Percentiles rank a stretch among this genome's conserved stretches.
phyloP scores from a whole-genome alignment of 352 stramenopile genomes.

The Pythium aristosporum region DNA sequence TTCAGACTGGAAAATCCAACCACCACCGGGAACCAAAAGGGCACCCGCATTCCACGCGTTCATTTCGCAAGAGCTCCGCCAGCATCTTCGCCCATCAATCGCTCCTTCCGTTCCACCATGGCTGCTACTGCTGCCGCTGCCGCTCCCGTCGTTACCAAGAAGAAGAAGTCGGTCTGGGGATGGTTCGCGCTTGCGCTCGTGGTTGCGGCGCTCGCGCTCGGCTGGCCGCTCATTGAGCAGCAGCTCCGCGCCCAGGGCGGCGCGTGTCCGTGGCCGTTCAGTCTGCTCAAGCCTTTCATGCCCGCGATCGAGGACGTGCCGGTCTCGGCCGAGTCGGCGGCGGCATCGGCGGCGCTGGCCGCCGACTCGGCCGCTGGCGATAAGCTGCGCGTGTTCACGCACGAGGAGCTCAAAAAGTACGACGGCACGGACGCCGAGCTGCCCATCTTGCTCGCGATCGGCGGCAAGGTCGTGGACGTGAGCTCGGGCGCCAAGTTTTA shows the following conservation, averaged over 20 bases:
- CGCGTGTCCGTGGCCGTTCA: conserved; percentile 70
- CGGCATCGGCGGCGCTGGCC: conserved; percentile 23
- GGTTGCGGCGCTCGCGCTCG: conserved; percentile 53
- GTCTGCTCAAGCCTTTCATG: conserved; percentile 32
- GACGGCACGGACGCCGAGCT: conserved; percentile 62
- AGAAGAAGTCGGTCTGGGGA: conserved; percentile 30
- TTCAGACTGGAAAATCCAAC: neutral
- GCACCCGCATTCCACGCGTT: conserved; percentile 2
- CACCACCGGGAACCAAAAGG: neutral
- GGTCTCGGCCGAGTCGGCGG: conserved; percentile 24
- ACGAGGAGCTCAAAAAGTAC: conserved; percentile 67
- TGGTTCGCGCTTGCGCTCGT: conserved; percentile 52
- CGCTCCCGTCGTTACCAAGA: no score
- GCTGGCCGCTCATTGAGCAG: conserved; percentile 76
- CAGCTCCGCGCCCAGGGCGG: conserved; percentile 48
- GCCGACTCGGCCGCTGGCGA: conserved; percentile 22
- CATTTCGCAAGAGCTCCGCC: conserved; percentile 4
- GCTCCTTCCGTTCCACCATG: neutral
- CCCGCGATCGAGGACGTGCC: conserved; percentile 18
- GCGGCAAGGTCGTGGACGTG: conserved; percentile 80
- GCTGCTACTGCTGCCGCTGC: no score
- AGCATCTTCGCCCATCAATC: neutral
- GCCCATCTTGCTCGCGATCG: conserved; percentile 69
- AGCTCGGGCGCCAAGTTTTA: conserved; percentile 76
- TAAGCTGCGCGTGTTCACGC: conserved; percentile 49